Evolutionary conservation across 305 asterid species (phyloP), one percentile per base, ranked within the genome.

Genomic region (Fraxinus ornus): DNA sequence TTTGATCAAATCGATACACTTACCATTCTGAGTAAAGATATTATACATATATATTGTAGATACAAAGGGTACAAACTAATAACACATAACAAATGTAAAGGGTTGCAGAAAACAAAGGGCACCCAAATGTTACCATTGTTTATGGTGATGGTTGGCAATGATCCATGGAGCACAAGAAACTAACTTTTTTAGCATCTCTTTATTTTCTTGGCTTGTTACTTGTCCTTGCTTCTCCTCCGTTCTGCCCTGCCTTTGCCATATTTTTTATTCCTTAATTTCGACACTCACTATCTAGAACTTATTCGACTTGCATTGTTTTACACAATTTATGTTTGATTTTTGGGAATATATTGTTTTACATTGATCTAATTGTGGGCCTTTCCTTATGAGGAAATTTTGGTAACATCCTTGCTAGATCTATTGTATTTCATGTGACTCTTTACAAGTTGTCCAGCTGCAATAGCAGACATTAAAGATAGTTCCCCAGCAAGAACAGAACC

Each of bases 401-500:
- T 76, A 2, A 89, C 80, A 76, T 89, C 84, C 79, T 39, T 86
- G 90, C 85, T 89, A 68, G 92, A 89, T 62, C 92, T 83, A 52
- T 89, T 89, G 75, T 84, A 89, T 70, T 87, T 87, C 92, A 89
- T 87, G 88, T 89, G 92, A 39, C 92, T 89, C 41, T 36, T 87
- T 6, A 89, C 90, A 4, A 89, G 90, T 64, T 89, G 92, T 73
- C 92, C 92, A n/a, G 92, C 89, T 72, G 92, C 83, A 47, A 89
- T 84, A 12, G 92, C 92, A 30, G 92, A 89, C 90, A 89, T 86
- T 33, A 89, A 85, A 19, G 92, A 89, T 1, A 89, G 75, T 78
- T 89, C 92, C 6, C 92, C 92, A 2, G 92, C 92, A 17, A 89
- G 89, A 79, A 89, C 92, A 39, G 92, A 81, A 32, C 88, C 92